Evolutionary conservation across 345 rosid genomes (phyloP), one percentile per base, ranked within the genome.

Genomic region (Cardamine chenopodiifolia): DNA sequence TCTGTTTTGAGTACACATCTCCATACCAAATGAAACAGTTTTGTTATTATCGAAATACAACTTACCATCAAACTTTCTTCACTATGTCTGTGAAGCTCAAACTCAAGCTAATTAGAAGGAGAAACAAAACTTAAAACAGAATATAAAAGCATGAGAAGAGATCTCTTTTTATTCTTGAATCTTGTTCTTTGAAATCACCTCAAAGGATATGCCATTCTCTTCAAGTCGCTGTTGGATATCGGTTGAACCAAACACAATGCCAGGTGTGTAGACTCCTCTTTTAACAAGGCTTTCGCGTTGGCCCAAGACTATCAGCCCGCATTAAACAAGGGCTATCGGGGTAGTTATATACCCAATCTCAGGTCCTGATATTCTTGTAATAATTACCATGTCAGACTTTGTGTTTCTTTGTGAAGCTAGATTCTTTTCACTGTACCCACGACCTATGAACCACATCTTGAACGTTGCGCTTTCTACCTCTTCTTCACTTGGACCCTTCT

Each of bases 371-470:
- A 91, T 84, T 75, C 96, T 81, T 13, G 98, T 91, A 75, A 86
- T 76, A 26, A 93, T 80, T 58, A 89, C 88, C 78, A 78, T 74
- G 73, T 89, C 96, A 13, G 88, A 90, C 75, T 84, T 86, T 19
- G 45, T 40, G 15, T 83, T 82, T 39, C 78, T 78, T 58, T 75
- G 73, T 9, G 89, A 86, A 63, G 70, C 80, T 6, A 79, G 79
- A 45, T 65, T 79, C 54, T 47, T 63, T 35, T 89, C 82, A 29
- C 97, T 88, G 60, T 72, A 93, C 35, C 97, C 98, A 19, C 80
- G 86, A 9, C 91, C 97, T 4, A 93, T 74, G 57, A 91, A 91
- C 98, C 92, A 88, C 97, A 93, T 91, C 75, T 91, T 89, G 40
- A 91, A 93, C 13, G 96, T 79, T 29, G 96, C 94, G 34, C 90